These are phyloP conservation scores for Ophiocordyceps camponoti-floridani DNA, from an alignment of 2,329 filamentous ascomycete species.

Conservation along the genomic window DNA sequence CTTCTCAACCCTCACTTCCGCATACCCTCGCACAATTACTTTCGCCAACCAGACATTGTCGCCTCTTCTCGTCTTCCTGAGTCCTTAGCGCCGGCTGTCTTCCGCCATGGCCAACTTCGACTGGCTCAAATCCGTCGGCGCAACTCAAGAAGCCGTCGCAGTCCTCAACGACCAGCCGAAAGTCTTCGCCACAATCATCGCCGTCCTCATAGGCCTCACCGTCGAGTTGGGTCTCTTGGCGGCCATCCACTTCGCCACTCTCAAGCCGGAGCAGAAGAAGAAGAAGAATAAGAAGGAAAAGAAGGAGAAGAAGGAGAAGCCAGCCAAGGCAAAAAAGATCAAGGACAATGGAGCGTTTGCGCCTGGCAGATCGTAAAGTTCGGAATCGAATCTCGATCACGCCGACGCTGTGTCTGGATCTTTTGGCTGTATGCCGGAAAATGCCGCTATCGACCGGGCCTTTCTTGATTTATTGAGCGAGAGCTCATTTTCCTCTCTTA, in stretches of 20 bases:
- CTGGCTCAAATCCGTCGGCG: slow-evolving; percentile 37
- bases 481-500: background rate
- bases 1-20: background rate
- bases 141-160: slow-evolving; percentile 38
- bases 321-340: slow-evolving; percentile 4
- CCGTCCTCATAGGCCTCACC: slow-evolving; percentile 31
- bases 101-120: slow-evolving; percentile 32
- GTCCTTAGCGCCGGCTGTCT: background rate
- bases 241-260: slow-evolving; percentile 41
- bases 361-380: background rate
- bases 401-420: background rate
- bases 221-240: slow-evolving; percentile 29
- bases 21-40: background rate
- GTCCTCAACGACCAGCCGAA: slow-evolving; percentile 42
- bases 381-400: background rate
- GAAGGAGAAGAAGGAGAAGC: slow-evolving; percentile 31
- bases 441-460: background rate
- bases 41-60: background rate
- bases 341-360: background rate
- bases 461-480: background rate
- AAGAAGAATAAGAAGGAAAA: slow-evolving; percentile 24
- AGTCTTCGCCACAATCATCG: slow-evolving; percentile 37
- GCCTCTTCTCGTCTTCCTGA: background rate
- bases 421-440: background rate
- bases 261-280: slow-evolving; percentile 43